Evolutionary conservation across 1,139 yeast genomes (phyloP), one percentile per base, ranked within the genome.

Genomic region (Lodderomyces pseudojiufengensis): DNA sequence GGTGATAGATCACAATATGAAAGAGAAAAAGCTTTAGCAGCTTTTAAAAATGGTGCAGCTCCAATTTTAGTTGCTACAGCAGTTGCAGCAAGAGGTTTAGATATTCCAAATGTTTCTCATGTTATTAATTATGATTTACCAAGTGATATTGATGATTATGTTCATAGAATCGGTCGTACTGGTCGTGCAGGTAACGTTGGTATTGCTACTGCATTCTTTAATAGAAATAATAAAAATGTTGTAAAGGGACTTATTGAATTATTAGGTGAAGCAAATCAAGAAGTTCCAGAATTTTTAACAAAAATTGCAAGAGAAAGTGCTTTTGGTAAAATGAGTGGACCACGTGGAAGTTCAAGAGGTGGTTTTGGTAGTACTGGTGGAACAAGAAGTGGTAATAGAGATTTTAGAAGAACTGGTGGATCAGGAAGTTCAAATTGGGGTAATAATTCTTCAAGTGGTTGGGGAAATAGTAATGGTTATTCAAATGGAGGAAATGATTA

Each of bases 171-270:
- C 61, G 98, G 98, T 77, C 94, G 98, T 83, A 92, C 98, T 56
- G 98, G 98, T 69, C 95, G 98, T 81, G 98, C 98, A 56, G 98
- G 98, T 77, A 92, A 92, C 73, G 81, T 84, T 48, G 98, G 98
- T 84, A 76, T 85, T 55, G 97, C 98, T 50, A 90, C 97, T 51
- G 95, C 98, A 38, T 92, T 92, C 75, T 87, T 92, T 71, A 92
- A 92, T 83, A 84, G 97, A 71, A 85, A 84, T 62, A 94, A 88
- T 79, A 80, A 76, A 61, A 88, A 88, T 59, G 76, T 92, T 56
- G 94, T 80, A 50, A 86, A 87, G 65, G 97, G 90, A 45, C 71
- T 92, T 63, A 65, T 87, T 57, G 96, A 86, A 43, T 77, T 94
- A 54, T 80, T 92, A 57, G 64, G 79, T 52, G 99, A 92, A 70